Base-by-base conservation (phyloP, 495 filamentous ascomycete genomes). In the Oleoguttula mirabilis region DNA sequence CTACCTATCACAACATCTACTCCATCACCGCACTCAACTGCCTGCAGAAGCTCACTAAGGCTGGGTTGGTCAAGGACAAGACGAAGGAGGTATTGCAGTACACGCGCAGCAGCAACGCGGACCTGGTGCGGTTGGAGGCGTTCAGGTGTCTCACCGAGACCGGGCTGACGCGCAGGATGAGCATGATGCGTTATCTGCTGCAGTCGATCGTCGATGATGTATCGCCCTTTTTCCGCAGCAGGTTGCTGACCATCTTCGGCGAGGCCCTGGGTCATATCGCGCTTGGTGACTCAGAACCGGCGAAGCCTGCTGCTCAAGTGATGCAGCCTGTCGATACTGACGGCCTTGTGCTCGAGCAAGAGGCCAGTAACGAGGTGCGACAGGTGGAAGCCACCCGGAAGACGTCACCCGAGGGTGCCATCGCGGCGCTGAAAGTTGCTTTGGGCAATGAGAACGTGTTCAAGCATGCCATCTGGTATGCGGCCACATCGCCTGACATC, bases 1-100 rank as follows among this genome's bases (percentile, higher is more conserved):
- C 79, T 24, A 92, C 87, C 0, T 93, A 80, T 60, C 85, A 94
- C 41, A 99, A 96, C 49, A 69, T 93, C 41, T 86, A 86, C 58
- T 85, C 92, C 1, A 70, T 72, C 25, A 80, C 88, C 4, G 85
- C 86, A 3, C 62, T 96, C 16, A 70, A 80, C n/a, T 86, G 82
- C 60, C 75, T 82, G 45, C 70, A 75, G 59, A 69, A 66, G 35
- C 63, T 94, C 19, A 82, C 84, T 68, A 75, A 82, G 56, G 78
- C 76, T 8, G 70, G 72, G 10, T 70, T 86, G 33, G 75, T 81
- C 21, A 70, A 76, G 2, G 39, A 65, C 11, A 71, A 77, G 32
- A 56, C 75, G 0, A 60, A 76, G 53, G 77, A 82, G 39, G 84
- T 96, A 58, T 56, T 93, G 22, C 76, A 82, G 34, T 95, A 95